These are phyloP conservation scores for Radiomyces spectabilis DNA, from an alignment of 192 early-diverging fungal genomes.

Conservation along the genomic window DNA sequence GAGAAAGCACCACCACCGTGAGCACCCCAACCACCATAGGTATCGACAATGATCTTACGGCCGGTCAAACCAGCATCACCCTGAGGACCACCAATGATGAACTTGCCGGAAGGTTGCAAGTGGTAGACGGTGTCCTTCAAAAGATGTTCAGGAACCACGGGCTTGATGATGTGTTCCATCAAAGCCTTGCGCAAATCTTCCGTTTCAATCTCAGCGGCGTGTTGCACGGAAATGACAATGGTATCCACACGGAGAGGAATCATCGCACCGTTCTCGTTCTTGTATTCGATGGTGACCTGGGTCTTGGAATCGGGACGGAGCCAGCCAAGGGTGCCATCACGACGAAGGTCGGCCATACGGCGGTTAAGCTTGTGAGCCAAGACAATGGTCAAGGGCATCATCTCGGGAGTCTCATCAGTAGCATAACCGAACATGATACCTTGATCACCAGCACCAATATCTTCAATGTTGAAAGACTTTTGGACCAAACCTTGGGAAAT, in stretches of 20 bases:
- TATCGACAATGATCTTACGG: slow-evolving; percentile 34
- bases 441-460: slow-evolving; percentile 99
- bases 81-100: slow-evolving; percentile 99
- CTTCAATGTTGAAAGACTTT: slow-evolving; percentile 83
- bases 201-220: slow-evolving; percentile 81
- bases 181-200: slow-evolving; percentile 81
- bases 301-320: slow-evolving; percentile 99
- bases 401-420: slow-evolving; percentile 97
- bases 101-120: slow-evolving; percentile 96
- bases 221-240: slow-evolving; percentile 96
- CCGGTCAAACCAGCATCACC: slow-evolving; percentile 99
- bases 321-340: slow-evolving; percentile 84
- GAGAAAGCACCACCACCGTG: slow-evolving; percentile 95
- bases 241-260: slow-evolving; percentile 94
- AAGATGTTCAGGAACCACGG: slow-evolving; percentile 87
- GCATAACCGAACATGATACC: slow-evolving; percentile 94
- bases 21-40: slow-evolving; percentile 33
- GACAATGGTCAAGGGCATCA: slow-evolving; percentile 94
- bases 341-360: slow-evolving; percentile 92
- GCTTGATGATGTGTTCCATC: slow-evolving; percentile 87
- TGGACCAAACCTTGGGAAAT: slow-evolving; percentile 97
- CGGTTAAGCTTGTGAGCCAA: slow-evolving; percentile 97
- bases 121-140: slow-evolving; percentile 92
- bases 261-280: slow-evolving; percentile 89
- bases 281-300: slow-evolving; percentile 99